phyloP scores from a whole-genome alignment of 805 yeast species.

The Clavispora phyllophila region DNA sequence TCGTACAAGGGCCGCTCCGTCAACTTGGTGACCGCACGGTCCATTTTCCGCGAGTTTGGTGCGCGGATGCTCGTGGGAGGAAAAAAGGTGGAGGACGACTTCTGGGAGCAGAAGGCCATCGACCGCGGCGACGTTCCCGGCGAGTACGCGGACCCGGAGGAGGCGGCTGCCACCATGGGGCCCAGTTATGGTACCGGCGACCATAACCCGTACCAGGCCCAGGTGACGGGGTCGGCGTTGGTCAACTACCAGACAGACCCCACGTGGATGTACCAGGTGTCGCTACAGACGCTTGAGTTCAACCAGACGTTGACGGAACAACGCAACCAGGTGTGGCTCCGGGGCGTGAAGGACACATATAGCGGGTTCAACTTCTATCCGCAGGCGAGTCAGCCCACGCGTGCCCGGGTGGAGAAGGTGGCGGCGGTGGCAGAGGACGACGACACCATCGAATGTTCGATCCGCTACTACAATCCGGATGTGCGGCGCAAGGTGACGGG shows the following conservation, averaged over 20 bases:
- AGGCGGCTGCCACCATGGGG: conserved; percentile 9
- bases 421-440: conserved; percentile 20
- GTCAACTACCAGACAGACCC: conserved; percentile 51
- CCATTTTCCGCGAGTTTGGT: conserved; percentile 89
- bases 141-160: conserved; percentile 58
- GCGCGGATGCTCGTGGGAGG: conserved; percentile 79
- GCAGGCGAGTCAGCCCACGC: conserved; percentile 64
- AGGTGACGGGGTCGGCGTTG: conserved; percentile 38
- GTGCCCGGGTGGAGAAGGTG: conserved; percentile 24
- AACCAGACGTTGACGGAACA: conserved; percentile 58
- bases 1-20: conserved; percentile 89
- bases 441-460: conserved; percentile 38
- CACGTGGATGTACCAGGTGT: conserved; percentile 82
- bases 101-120: conserved; percentile 62
- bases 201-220: conserved; percentile 20
- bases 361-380: conserved; percentile 82
- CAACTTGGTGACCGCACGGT: conserved; percentile 85
- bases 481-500: conserved; percentile 60
- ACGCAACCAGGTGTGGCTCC: conserved; percentile 48
- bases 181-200: conserved; percentile 11
- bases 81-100: conserved; percentile 77
- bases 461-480: conserved; percentile 34
- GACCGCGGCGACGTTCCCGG: conserved; percentile 67
- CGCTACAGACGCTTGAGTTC: conserved; percentile 67
- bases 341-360: conserved; percentile 74